These are phyloP conservation scores for Solanum boliviense DNA, from an alignment of 257 asterid species.

Conservation along the genomic window DNA sequence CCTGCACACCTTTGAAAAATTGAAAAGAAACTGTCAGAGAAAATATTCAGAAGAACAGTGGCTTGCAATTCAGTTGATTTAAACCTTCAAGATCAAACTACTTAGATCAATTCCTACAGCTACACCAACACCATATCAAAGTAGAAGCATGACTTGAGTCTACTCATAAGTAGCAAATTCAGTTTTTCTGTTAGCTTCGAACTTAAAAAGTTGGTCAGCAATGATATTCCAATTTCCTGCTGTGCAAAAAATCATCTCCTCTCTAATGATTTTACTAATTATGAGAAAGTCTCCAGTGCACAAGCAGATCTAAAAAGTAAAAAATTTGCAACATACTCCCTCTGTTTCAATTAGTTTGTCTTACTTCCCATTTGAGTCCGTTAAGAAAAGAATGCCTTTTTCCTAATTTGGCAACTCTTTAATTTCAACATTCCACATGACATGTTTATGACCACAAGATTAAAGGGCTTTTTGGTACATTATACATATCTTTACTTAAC, in stretches of 20 bases:
- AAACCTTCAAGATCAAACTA: neutral
- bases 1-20: constrained; percentile 70
- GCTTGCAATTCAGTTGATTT: neutral
- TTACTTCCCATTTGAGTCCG: neutral
- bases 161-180: neutral
- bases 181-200: neutral
- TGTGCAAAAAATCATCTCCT: neutral
- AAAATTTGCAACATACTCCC: neutral
- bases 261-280: neutral
- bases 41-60: neutral
- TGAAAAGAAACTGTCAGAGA: neutral
- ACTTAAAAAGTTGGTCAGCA: neutral
- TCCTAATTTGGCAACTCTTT: neutral
- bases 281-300: neutral
- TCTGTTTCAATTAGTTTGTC: neutral
- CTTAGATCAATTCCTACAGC: neutral
- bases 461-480: neutral
- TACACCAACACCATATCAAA: neutral
- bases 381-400: neutral
- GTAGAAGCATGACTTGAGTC: neutral
- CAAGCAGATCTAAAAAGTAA: neutral
- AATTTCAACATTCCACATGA: neutral
- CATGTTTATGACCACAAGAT: neutral
- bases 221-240: neutral
- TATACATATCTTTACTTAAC: neutral